A percentile compares a stretch with the other conserved stretches of the same genome.
These are phyloP conservation scores for Tricholoma matsutake DNA, from an alignment of 768 basidiomycete genomes.

Conservation along the genomic window DNA sequence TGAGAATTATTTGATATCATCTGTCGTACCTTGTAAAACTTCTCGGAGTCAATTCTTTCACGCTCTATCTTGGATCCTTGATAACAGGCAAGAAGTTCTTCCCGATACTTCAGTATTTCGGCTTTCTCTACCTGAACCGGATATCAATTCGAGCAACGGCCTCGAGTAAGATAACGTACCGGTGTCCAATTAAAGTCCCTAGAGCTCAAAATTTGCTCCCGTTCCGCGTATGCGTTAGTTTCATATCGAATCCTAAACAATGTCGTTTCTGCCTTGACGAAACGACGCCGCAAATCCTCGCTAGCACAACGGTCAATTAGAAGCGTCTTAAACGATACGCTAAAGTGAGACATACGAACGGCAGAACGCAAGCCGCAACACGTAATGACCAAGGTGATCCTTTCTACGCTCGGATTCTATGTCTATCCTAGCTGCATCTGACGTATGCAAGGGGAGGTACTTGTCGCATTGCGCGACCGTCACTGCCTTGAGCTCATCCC, in stretches of 20 bases:
- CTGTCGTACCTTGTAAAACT: slow-evolving; percentile 69
- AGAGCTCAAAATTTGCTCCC: slow-evolving; percentile 60
- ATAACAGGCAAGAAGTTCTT: slow-evolving; percentile 50
- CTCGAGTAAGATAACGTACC: slow-evolving; percentile 34
- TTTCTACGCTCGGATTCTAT: slow-evolving; percentile 65
- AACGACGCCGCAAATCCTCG: slow-evolving; percentile 85
- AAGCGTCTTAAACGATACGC: background rate
- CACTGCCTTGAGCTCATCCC: slow-evolving; percentile 69
- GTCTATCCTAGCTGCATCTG: slow-evolving; percentile 45
- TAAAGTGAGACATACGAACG: slow-evolving; percentile 68
- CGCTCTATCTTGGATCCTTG: slow-evolving; percentile 33
- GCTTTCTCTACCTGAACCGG: slow-evolving; percentile 42
- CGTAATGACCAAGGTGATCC: slow-evolving; percentile 92
- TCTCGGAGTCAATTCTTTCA: slow-evolving; percentile 44
- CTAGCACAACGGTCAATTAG: slow-evolving; percentile 36
- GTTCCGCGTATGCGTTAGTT: slow-evolving; percentile 52
- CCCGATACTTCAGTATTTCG: slow-evolving; percentile 50
- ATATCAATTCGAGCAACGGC: background rate
- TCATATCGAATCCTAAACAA: slow-evolving; percentile 85
- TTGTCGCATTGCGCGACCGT: slow-evolving; percentile 64
- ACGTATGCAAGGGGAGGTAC: slow-evolving; percentile 69
- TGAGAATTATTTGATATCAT: background rate
- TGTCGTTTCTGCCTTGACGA: slow-evolving; percentile 84
- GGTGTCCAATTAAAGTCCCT: slow-evolving; percentile 63
- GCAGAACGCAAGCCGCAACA: slow-evolving; percentile 92